These are phyloP conservation scores for Serendipita vermifera DNA, from an alignment of 768 basidiomycete species.

Conservation along the genomic window DNA sequence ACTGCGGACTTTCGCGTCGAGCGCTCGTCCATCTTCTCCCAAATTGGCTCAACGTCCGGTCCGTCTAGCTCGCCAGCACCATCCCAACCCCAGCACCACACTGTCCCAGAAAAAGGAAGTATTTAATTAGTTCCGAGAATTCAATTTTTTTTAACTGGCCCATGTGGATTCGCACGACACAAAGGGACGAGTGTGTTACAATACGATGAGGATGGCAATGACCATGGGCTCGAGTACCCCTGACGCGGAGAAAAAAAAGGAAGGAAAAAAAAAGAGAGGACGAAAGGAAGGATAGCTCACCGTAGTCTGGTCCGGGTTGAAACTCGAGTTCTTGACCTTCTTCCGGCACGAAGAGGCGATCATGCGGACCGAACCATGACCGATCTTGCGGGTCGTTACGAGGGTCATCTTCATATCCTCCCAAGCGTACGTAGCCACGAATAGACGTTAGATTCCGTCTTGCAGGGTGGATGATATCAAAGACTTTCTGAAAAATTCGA, in stretches of 20 bases:
- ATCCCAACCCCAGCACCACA: conserved; percentile 99
- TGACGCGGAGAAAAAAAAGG: too few relatives aligned
- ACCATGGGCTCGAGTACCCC: too few relatives aligned
- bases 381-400: conserved; percentile 94
- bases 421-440: conserved; percentile 83
- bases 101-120: conserved; percentile 28
- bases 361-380: conserved; percentile 97
- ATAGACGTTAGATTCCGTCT: conserved; percentile 92
- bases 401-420: conserved; percentile 93
- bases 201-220: too few relatives aligned
- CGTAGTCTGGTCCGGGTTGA: conserved; percentile 67
- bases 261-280: too few relatives aligned
- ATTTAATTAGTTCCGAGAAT: background rate
- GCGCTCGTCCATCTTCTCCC: conserved; percentile 72
- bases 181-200: too few relatives aligned
- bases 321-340: conserved; percentile 71
- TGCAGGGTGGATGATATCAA: conserved; percentile 82
- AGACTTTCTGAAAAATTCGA: conserved; percentile 56
- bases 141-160: background rate
- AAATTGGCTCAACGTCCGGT: conserved; percentile 95
- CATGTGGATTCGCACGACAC: too few relatives aligned
- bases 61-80: conserved; percentile 96
- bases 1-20: conserved; percentile 48
- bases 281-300: conserved; percentile 34
- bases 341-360: conserved; percentile 81